These are phyloP conservation scores for Albugo laibachii DNA, from an alignment of 352 stramenopile genomes.

Conservation along the genomic window DNA sequence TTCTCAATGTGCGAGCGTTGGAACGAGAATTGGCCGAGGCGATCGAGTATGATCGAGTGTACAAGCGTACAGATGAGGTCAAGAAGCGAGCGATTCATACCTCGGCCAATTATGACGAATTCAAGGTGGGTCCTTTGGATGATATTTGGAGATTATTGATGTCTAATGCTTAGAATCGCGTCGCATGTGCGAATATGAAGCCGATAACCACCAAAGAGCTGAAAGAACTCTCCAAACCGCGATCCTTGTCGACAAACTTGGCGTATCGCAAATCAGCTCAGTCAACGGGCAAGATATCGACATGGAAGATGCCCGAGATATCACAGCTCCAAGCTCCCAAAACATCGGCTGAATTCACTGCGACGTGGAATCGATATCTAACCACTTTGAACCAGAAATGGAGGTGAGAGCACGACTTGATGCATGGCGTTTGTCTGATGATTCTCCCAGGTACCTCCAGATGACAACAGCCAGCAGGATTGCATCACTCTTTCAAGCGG, in stretches of 20 bases:
- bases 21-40: constrained; percentile 48
- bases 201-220: constrained; percentile 59
- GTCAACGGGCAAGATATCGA: constrained; percentile 9
- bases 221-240: constrained; percentile 24
- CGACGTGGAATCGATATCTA: constrained; percentile 49
- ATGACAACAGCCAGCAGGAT: constrained; percentile 26
- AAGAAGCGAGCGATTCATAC: constrained; percentile 80
- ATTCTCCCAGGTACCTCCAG: constrained; percentile 26
- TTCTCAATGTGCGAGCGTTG: constrained; percentile 51
- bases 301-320: constrained; percentile 8
- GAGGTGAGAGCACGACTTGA: constrained; percentile 8
- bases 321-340: constrained; percentile 15
- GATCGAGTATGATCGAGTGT: constrained; percentile 62
- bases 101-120: constrained; percentile 66
- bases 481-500: constrained; percentile 27
- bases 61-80: constrained; percentile 70
- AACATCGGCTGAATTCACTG: constrained; percentile 35
- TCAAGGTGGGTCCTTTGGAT: constrained; percentile 26
- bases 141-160: not conserved
- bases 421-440: not conserved
- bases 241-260: constrained; percentile 30
- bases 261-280: constrained; percentile 17
- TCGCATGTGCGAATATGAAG: constrained; percentile 68
- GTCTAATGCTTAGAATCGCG: constrained; percentile 35
- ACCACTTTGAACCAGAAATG: constrained; percentile 31